A percentile compares a stretch with the other conserved stretches of the same genome.
Evolutionary conservation across 345 rosid genomes (phyloP).

Genomic region (Moricandia moricandioides): DNA sequence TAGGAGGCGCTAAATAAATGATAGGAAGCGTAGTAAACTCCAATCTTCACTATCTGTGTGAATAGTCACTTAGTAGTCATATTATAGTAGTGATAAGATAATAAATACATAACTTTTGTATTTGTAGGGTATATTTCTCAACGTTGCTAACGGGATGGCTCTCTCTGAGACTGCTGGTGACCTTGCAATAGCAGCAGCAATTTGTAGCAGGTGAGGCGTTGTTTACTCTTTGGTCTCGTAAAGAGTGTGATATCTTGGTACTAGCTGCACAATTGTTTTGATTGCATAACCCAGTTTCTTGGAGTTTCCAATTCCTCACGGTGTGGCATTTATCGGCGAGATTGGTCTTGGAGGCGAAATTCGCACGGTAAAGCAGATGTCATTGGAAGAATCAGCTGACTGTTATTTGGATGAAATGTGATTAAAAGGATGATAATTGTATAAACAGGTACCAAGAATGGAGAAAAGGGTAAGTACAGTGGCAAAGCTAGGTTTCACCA

Average conservation of each 20-base stretch:
- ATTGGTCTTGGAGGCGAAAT: conserved; percentile 87
- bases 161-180: conserved; percentile 88
- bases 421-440: conserved; percentile 11
- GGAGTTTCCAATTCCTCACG: conserved; percentile 81
- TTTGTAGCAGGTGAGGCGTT: conserved; percentile 73
- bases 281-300: conserved; percentile 56
- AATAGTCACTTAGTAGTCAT: not conserved
- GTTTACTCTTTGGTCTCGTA: not conserved
- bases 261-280: conserved; percentile 10
- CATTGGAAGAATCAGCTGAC: not conserved
- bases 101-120: not conserved
- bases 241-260: not conserved
- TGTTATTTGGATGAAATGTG: not conserved
- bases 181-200: conserved; percentile 93
- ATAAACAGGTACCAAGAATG: conserved; percentile 66
- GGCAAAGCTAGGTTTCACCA: conserved; percentile 73
- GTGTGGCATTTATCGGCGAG: conserved; percentile 84
- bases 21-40: not conserved
- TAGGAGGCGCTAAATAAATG: not conserved
- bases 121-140: conserved; percentile 62
- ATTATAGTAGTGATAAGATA: not conserved
- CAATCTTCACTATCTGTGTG: not conserved
- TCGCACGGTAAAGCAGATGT: conserved; percentile 53
- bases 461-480: conserved; percentile 72
- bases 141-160: conserved; percentile 77